phyloP scores from a whole-genome alignment of 2,329 filamentous ascomycete species.

The Ophiostoma sp. region DNA sequence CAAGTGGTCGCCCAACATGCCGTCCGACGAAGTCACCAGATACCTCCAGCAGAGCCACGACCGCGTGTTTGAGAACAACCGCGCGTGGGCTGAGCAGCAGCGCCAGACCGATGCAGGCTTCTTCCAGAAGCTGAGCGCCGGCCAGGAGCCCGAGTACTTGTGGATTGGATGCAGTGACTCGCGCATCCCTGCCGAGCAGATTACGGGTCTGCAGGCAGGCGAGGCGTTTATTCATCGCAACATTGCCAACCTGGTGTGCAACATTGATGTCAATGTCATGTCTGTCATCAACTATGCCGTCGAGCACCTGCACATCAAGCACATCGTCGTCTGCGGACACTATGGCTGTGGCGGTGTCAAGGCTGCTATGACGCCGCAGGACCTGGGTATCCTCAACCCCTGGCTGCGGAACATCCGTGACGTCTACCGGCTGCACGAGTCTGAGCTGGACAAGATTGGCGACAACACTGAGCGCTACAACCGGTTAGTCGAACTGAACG shows the following conservation, averaged over 20 bases:
- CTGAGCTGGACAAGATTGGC: slow-evolving; percentile 59
- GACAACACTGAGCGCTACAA: slow-evolving; percentile 57
- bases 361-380: slow-evolving; percentile 60
- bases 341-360: slow-evolving; percentile 53
- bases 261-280: slow-evolving; percentile 51
- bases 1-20: slow-evolving; percentile 20
- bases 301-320: slow-evolving; percentile 70
- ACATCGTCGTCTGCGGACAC: slow-evolving; percentile 74
- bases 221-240: slow-evolving; percentile 94
- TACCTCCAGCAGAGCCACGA: slow-evolving; percentile 62
- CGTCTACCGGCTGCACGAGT: slow-evolving; percentile 65
- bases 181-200: slow-evolving; percentile 83
- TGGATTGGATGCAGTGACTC: slow-evolving; percentile 93
- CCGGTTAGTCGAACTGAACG: slow-evolving; percentile 77
- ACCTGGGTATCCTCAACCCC: slow-evolving; percentile 65
- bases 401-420: slow-evolving; percentile 71
- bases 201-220: slow-evolving; percentile 76
- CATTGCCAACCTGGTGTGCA: slow-evolving; percentile 82
- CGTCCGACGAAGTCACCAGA: slow-evolving; percentile 40
- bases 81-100: slow-evolving; percentile 58
- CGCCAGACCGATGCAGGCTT: slow-evolving; percentile 55
- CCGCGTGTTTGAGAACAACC: slow-evolving; percentile 64
- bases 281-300: slow-evolving; percentile 77
- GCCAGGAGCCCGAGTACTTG: slow-evolving; percentile 65
- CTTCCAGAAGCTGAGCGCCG: slow-evolving; percentile 58